These are phyloP conservation scores for Avena insularis DNA, from an alignment of 176 grass and related monocot genomes.

Conservation along the genomic window DNA sequence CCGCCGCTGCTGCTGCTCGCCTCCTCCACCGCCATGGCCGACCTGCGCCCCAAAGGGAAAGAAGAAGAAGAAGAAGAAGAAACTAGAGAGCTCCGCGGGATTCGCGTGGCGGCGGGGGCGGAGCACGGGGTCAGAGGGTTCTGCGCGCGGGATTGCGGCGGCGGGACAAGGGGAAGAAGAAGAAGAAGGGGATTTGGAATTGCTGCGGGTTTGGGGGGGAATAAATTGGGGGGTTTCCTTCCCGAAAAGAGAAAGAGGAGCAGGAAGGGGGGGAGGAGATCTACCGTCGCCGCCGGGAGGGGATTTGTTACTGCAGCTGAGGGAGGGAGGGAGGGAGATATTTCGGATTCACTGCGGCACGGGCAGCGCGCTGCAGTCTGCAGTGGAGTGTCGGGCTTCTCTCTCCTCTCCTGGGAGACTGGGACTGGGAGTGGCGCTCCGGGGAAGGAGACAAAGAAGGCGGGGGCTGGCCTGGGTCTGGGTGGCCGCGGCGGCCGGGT, in stretches of 20 bases:
- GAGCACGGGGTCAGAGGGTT: not conserved
- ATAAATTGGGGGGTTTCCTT: constrained; percentile 45
- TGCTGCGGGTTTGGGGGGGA: constrained; percentile 33
- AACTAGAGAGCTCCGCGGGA: constrained; percentile 23
- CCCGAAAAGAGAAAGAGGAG: not conserved
- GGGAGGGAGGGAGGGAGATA: constrained; percentile 8
- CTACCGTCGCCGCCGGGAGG: constrained; percentile 37
- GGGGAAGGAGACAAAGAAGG: constrained; percentile 17
- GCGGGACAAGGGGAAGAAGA: constrained; percentile 47
- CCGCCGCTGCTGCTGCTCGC: constrained; percentile 69
- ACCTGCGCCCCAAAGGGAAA: no score
- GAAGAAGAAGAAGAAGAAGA: no score
- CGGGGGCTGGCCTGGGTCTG: not conserved
- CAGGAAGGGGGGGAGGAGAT: constrained; percentile 24
- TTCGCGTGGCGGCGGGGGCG: constrained; percentile 4
- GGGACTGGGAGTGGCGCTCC: not conserved
- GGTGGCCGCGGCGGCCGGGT: not conserved
- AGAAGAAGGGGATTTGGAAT: constrained; percentile 34
- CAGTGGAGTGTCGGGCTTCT: not conserved
- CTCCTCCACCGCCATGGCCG: constrained; percentile 64
- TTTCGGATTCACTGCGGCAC: constrained; percentile 45
- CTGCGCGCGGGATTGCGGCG: constrained; percentile 33
- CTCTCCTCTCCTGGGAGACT: not conserved
- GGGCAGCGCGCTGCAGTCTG: not conserved
- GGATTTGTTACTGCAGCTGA: constrained; percentile 17